Base-by-base conservation (phyloP, 345 rosid genomes). In the Camelina sativa region DNA sequence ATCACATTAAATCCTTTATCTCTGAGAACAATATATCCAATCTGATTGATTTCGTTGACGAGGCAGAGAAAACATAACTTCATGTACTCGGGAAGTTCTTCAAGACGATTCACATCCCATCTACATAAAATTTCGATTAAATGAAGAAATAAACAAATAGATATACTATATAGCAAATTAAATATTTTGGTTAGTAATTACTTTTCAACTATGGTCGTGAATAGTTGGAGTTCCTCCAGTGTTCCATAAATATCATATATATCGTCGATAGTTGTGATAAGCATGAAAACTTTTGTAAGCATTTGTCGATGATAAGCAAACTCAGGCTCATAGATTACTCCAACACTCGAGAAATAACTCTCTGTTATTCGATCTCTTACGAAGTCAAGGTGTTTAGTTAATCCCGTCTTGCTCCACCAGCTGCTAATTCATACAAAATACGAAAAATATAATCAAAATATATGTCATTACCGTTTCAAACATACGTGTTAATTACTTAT, bases 71-170 rank as follows among this genome's bases (percentile, higher is more conserved):
- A 86, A 58, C 78, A 82, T 6, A 77, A 35, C 62, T 81, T 81
- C 86, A 85, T 80, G 23, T 80, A 82, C 13, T 83, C n/a, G 11
- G 88, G 91, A 76, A 87, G 86, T 22, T 61, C 61, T 13, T 85
- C 83, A 19, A 79, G 56, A 4, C 57, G 75, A 66, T 69, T 66
- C 10, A 70, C 52, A 58, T 85, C 83, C 88, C 86, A 85, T 66
- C 88, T 83, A 43, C 68, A 50, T 48, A 38, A 59, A 20, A 13
- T 4, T 4, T 58, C 16, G 16, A 64, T 46, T 66, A 15, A 65
- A 0, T 59, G 40, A 30, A 25, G 11, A 54, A 7, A 50, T 40
- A 30, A 41, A 19, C 9, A 74, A 11, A 72, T 20, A 15, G 2
- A 32, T 8, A 17, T 5, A 34, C 7, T 4, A 17, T 44, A 34